Conservation (phyloP, 2,329 filamentous ascomycete species). For the Aspergillus felis region DNA sequence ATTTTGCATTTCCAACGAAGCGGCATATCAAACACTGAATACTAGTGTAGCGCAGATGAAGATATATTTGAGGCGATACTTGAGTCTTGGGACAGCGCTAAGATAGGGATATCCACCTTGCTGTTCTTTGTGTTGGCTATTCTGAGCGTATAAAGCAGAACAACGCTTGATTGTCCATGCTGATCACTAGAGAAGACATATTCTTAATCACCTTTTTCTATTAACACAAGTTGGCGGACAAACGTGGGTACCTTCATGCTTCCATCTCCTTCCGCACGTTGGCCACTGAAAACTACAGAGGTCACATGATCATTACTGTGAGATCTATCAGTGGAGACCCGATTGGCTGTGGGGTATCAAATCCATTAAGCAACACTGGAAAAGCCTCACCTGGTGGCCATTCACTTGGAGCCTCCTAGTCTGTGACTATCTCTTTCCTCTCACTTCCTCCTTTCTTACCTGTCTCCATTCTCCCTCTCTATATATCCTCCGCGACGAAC, state of each 20-base stretch:
- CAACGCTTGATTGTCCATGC: neutral
- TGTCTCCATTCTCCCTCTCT: neutral
- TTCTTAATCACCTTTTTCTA: neutral
- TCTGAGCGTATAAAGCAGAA: neutral
- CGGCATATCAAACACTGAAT: neutral
- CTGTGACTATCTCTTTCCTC: neutral
- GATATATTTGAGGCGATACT: neutral
- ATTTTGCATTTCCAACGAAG: neutral
- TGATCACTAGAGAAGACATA: neutral
- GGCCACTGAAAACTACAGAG: neutral
- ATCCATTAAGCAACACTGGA: constrained; percentile 1
- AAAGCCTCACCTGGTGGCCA: neutral
- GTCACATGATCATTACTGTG: constrained; percentile 4
- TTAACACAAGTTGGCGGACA: neutral
- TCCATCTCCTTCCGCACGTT: neutral
- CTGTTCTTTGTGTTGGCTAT: neutral
- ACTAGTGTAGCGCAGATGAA: neutral
- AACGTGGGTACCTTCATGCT: neutral
- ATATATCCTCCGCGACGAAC: neutral
- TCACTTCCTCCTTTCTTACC: neutral
- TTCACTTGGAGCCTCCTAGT: neutral
- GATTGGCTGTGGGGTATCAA: constrained; percentile 19
- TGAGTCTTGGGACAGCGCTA: neutral
- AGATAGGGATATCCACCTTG: neutral
- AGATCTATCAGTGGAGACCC: neutral